Conservation (phyloP, 2,329 filamentous ascomycete genomes). For the Leptographium lundbergii region DNA sequence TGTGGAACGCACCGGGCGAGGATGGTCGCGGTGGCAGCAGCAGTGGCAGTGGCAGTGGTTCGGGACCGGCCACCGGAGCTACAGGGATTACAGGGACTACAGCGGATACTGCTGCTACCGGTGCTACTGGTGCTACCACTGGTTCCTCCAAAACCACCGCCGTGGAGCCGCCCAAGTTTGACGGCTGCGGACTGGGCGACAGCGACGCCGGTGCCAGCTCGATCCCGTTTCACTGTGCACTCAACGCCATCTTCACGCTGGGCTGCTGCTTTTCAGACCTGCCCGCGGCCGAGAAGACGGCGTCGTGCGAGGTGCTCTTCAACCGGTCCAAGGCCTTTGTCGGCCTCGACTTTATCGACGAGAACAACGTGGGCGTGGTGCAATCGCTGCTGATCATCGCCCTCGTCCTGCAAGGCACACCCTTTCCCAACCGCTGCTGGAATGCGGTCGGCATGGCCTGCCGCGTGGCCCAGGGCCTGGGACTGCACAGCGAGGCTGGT, state of each 20-base stretch:
- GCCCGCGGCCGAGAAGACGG: constrained; percentile 13
- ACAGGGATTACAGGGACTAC: no score
- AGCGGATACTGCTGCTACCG: no score
- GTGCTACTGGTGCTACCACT: no score
- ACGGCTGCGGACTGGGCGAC: constrained; percentile 5
- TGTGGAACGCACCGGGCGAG: not conserved
- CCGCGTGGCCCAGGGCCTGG: constrained; percentile 26
- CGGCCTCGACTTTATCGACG: constrained; percentile 24
- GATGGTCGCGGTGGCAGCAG: not conserved
- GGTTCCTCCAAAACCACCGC: not conserved
- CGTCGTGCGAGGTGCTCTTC: constrained; percentile 21
- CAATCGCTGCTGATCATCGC: constrained; percentile 22
- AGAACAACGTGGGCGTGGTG: constrained; percentile 22
- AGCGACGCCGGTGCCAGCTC: constrained; percentile 15
- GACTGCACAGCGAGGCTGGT: constrained; percentile 22
- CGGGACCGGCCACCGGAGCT: no score
- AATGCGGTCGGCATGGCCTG: constrained; percentile 28
- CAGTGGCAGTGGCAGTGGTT: no score
- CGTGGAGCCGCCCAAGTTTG: not conserved
- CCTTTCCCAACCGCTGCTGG: constrained; percentile 28
- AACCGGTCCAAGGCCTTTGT: constrained; percentile 22
- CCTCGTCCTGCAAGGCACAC: constrained; percentile 26
- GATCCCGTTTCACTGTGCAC: constrained; percentile 26
- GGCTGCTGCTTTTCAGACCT: constrained; percentile 13
- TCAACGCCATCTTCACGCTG: constrained; percentile 30